phyloP scores from a whole-genome alignment of 2,329 filamentous ascomycete genomes.

The Ilyonectria mors-panacis region DNA sequence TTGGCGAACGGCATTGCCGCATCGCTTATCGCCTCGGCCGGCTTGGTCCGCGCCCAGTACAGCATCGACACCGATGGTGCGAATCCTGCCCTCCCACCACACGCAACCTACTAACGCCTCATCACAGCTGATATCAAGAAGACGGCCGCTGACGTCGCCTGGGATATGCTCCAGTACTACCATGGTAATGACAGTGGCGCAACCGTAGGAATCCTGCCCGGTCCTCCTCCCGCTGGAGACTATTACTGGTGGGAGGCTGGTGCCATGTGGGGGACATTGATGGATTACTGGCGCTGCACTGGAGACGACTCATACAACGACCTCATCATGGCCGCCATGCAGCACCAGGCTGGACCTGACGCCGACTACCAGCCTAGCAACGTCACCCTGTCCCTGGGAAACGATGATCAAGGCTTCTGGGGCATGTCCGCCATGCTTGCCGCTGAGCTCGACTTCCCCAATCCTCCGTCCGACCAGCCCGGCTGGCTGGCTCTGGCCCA shows the following conservation, averaged over 20 bases:
- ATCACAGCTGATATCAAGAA: slow-evolving; percentile 56
- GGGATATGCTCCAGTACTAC: slow-evolving; percentile 63
- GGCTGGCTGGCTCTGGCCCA: slow-evolving; percentile 72
- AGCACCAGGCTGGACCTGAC: slow-evolving; percentile 67
- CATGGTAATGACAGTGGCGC: slow-evolving; percentile 61
- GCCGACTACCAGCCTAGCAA: slow-evolving; percentile 71
- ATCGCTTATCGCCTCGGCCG: slow-evolving; percentile 42
- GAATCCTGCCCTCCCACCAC: slow-evolving; percentile 3
- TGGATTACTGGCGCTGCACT: slow-evolving; percentile 76
- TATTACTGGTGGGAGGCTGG: slow-evolving; percentile 80
- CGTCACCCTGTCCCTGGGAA: slow-evolving; percentile 67
- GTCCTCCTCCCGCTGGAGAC: slow-evolving; percentile 60
- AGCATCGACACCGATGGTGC: slow-evolving; percentile 45
- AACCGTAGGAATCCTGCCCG: slow-evolving; percentile 64
- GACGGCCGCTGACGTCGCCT: slow-evolving; percentile 57
- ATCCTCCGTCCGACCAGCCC: slow-evolving; percentile 65
- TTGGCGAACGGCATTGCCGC: slow-evolving; percentile 36
- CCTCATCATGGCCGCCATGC: slow-evolving; percentile 65
- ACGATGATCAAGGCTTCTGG: slow-evolving; percentile 79
- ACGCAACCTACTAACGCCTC: slow-evolving; percentile 32
- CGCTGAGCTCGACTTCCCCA: slow-evolving; percentile 70
- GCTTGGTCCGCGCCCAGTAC: slow-evolving; percentile 43
- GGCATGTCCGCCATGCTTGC: slow-evolving; percentile 75
- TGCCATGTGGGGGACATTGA: slow-evolving; percentile 73
- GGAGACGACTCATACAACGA: slow-evolving; percentile 72